A percentile compares a stretch with the other conserved stretches of the same genome.
Conservation (phyloP, 768 basidiomycete genomes). For the Nevesoporus exiguus region DNA sequence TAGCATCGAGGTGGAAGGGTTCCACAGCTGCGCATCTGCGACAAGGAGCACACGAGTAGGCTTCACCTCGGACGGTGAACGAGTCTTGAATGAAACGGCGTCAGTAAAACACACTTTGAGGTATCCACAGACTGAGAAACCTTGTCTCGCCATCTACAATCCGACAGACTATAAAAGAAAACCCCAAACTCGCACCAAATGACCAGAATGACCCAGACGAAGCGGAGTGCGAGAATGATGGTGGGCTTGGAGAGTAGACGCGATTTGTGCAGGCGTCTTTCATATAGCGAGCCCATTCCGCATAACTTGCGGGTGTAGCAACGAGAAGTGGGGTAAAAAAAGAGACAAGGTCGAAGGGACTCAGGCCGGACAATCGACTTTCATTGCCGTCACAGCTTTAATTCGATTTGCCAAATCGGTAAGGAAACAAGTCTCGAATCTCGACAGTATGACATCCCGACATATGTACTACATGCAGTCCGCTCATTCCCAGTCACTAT, state of each 20-base stretch:
- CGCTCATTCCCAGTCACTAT: slow-evolving; percentile 58
- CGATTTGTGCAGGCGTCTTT: slow-evolving; percentile 26
- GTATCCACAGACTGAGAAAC: slow-evolving; percentile 26
- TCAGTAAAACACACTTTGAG: slow-evolving; percentile 3
- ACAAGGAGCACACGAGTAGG: slow-evolving; percentile 62
- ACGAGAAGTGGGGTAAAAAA: slow-evolving; percentile 1
- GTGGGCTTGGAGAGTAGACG: slow-evolving; percentile 29
- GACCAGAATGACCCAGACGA: slow-evolving; percentile 53
- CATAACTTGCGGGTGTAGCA: slow-evolving; percentile 19
- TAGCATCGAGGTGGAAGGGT: slow-evolving; percentile 30
- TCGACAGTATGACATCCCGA: too few species aligned
- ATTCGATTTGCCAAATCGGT: slow-evolving; percentile 11
- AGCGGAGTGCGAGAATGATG: slow-evolving; percentile 42
- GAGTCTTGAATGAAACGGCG: slow-evolving; percentile 8
- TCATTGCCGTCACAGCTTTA: slow-evolving; percentile 8
- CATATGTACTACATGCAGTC: too few species aligned
- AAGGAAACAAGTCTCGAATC: not conserved
- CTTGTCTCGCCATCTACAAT: slow-evolving; percentile 59
- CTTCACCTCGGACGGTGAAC: slow-evolving; percentile 10
- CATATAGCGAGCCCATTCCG: slow-evolving; percentile 27
- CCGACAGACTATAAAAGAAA: slow-evolving; percentile 55
- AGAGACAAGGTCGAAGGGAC: not conserved
- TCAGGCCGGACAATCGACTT: not conserved
- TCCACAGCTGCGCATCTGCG: slow-evolving; percentile 63
- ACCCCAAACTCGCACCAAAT: slow-evolving; percentile 64